Base-by-base conservation (phyloP, 2,329 filamentous ascomycete genomes). In the Keithomyces neogunnii region DNA sequence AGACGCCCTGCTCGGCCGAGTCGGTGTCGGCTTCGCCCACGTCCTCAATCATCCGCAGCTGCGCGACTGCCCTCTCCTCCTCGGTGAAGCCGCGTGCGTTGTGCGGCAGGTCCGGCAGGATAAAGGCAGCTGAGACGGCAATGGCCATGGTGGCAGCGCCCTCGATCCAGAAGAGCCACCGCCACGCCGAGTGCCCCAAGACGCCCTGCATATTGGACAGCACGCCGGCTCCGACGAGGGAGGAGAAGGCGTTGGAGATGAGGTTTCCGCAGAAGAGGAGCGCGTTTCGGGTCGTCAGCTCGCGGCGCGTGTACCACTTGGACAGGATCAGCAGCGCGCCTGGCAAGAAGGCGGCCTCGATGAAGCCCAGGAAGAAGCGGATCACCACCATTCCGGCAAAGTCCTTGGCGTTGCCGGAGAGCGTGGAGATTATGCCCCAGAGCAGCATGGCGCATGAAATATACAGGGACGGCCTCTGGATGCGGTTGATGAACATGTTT, bases 231-330 rank as follows among this genome's bases (percentile, higher is more conserved):
- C 73, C 80, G 43, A 84, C 73, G 3, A 84, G 70, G 0, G 78
- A 77, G 0, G 77, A 80, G 59, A 83, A 83, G 49, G 78, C 77
- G 46, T 79, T 80, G 45, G 79, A 79, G 56, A 82, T 74, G 55
- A 81, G 73, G 59, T 80, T 81, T 2, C 78, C 77, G 54, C 77
- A 77, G 64, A 81, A 82, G 28, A 83, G 64, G 32, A 82, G 72
- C 51, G 78, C 77, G 57, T 81, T 80, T 48, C 78, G 68, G 50
- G 68, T 66, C 11, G 75, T 73, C 54, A 82, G 59, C 64, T 81
- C 78, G 47, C 76, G 74, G 46, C 81, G 73, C 1, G 82, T 85
- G 64, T 86, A 86, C 76, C 82, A 86, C 57, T 84, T 81, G 0
- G 79, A 82, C 26, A 86, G 71, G 45, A 85, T 79, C 43, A 84